phyloP scores from a whole-genome alignment of 129 eudicot genomes.

The Centella asiatica region DNA sequence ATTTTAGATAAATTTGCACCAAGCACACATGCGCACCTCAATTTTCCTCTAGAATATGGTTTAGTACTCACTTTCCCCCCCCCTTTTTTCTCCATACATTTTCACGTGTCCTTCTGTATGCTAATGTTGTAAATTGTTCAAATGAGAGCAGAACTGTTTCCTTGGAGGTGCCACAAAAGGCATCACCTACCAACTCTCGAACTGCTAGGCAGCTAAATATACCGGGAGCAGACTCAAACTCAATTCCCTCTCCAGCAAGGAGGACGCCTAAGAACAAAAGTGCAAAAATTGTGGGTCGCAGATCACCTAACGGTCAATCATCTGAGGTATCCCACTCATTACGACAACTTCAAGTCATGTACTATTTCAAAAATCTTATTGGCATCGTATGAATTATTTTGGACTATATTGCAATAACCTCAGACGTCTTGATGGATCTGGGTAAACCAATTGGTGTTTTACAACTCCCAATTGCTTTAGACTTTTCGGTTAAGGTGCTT shows the following conservation, averaged over 20 bases:
- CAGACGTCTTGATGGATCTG: too few species aligned
- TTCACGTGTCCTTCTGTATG: too few species aligned
- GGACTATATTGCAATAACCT: too few species aligned
- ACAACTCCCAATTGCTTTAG: neutral
- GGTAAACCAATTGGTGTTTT: neutral
- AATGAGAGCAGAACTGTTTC: slow-evolving; percentile 31
- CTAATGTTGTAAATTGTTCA: too few species aligned
- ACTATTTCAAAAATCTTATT: neutral
- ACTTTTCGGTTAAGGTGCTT: neutral
- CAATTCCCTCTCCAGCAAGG: slow-evolving; percentile 31
- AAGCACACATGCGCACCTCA: too few species aligned
- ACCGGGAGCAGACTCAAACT: slow-evolving; percentile 43
- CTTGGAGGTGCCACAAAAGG: slow-evolving; percentile 55
- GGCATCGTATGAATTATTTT: too few species aligned
- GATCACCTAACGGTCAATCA: slow-evolving; percentile 62
- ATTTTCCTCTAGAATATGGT: too few species aligned
- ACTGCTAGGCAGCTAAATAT: slow-evolving; percentile 53
- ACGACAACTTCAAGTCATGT: neutral
- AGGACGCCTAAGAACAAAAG: slow-evolving; percentile 56
- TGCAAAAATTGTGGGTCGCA: slow-evolving; percentile 45
- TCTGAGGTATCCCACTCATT: slow-evolving; percentile 58
- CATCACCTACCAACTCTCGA: slow-evolving; percentile 36
- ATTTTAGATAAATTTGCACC: neutral
- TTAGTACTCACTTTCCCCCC: too few species aligned
- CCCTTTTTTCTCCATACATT: too few species aligned